Evolutionary conservation across 257 asterid species (phyloP), one percentile per base, ranked within the genome.

Genomic region (Lantana camara): DNA sequence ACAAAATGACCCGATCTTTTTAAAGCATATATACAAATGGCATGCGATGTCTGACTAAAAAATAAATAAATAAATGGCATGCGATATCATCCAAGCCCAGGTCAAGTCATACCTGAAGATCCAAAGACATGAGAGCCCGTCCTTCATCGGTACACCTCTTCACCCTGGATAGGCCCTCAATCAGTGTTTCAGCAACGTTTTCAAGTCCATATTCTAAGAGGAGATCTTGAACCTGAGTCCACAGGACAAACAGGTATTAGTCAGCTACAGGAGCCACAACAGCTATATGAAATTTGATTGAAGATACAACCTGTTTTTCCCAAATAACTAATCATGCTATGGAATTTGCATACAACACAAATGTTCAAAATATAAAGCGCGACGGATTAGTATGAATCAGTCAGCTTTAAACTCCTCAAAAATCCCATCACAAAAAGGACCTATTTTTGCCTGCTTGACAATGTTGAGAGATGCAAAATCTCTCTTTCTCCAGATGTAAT

Each of bases 61-160:
- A 44, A 59, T 20, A n/a, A 67, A 54, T 17, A 30, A 40, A 64
- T 30, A 30, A 49, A 52, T 40, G 40, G 20, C 7, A 14, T 11
- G n/a, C n/a, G n/a, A 6, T 23, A 63, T 66, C 38, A 47, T 15
- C 37, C 60, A 2, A 59, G 68, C 30, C 37, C 29, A 57, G 53
- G 69, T 51, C 58, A 71, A 27, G 37, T 38, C 60, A 73, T 66
- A 94, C 99, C 98, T 94, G 99, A 68, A 90, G 96, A 90, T 94
- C 98, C 55, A 94, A 78, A 7, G 96, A 86, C 99, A 94, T 94
- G 67, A 94, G 99, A 1, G 99, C 99, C 49, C 96, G 81, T 63
- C 99, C 99, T 80, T 94, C 99, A 70, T 94, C 96, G 29, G 96
- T 94, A 71, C 99, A 94, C 71, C 89, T 88, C 75, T 86, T 90